Base-by-base conservation (phyloP, 257 asterid species). In the Lavandula angustifolia region DNA sequence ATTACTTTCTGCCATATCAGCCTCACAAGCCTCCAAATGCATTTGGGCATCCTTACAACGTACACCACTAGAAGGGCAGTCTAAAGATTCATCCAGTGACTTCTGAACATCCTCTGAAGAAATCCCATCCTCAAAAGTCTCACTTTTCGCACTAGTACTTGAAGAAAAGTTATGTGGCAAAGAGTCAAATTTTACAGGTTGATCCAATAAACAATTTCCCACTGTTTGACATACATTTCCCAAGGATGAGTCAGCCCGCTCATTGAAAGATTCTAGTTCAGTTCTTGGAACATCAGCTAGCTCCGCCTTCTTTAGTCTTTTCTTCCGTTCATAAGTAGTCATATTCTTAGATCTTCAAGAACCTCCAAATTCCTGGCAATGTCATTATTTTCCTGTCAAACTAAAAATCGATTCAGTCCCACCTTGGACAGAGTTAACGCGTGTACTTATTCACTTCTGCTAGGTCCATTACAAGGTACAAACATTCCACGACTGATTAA, bases 71-170 rank as follows among this genome's bases (percentile, higher is more conserved):
- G 77, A 71, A 73, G 62, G 43, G 64, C 78, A 68, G 56, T 51
- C 42, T 64, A 27, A 22, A 44, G 62, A 46, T 62, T 68, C 75
- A 34, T 78, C 80, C 62, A 64, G 44, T 54, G 67, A 31, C 69
- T 49, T 66, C 33, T 62, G 72, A 59, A 53, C 66, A 63, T 53
- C 75, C 64, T 70, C 80, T 61, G 67, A 18, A 27, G 72, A 33
- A 42, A 56, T 43, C 64, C 66, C 70, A 18, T 68, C 72, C 42
- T 73, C 71, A 54, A 48, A 63, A 37, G 64, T 40, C 70, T 41
- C 63, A 32, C 22, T 35, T 67, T 73, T 79, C 69, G 71, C 79
- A 65, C 56, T 64, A 37, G 43, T 66, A 54, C 43, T 74, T 37
- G 64, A 38, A 9, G 69, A 54, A 67, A 54, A 48, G 38, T 63